Evolutionary conservation across 495 filamentous ascomycete genomes (phyloP).

Genomic region (Aspergillus olivimuriae): DNA sequence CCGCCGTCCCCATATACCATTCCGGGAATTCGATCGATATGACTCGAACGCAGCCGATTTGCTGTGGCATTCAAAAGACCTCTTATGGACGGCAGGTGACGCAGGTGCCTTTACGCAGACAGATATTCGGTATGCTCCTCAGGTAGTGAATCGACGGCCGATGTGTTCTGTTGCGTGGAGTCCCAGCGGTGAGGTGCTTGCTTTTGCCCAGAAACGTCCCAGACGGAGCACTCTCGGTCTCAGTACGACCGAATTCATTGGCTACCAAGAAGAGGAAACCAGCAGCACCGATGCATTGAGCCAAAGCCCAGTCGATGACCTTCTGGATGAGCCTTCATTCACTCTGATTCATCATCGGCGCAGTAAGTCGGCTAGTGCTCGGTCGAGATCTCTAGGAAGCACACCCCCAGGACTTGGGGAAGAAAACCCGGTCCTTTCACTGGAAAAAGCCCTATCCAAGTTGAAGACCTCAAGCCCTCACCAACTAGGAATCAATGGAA

Average conservation of each 20-base stretch:
- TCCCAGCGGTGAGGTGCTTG: constrained; percentile 38
- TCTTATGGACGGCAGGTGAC: constrained; percentile 85
- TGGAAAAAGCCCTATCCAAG: constrained; percentile 57
- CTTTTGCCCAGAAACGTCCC: constrained; percentile 44
- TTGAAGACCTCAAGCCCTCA: constrained; percentile 45
- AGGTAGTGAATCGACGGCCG: constrained; percentile 59
- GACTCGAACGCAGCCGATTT: constrained; percentile 65
- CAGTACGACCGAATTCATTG: constrained; percentile 31
- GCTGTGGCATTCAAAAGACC: constrained; percentile 84
- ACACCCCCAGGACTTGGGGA: constrained; percentile 53
- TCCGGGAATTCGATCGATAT: constrained; percentile 75
- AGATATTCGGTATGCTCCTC: constrained; percentile 74
- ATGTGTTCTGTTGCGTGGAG: constrained; percentile 43
- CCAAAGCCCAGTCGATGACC: constrained; percentile 62
- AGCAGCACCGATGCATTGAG: constrained; percentile 46
- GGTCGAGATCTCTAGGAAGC: constrained; percentile 38
- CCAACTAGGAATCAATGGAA: constrained; percentile 58
- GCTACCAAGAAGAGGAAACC: constrained; percentile 23
- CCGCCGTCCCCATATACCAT: constrained; percentile 77
- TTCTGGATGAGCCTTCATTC: constrained; percentile 52
- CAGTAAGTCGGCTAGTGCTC: constrained; percentile 23
- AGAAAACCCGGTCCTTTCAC: constrained; percentile 43
- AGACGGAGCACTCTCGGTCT: constrained; percentile 30
- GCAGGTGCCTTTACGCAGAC: constrained; percentile 82
- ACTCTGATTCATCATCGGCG: constrained; percentile 40